phyloP scores from a whole-genome alignment of 139 green algal species.

The Limnomonas spitsbergensis region DNA sequence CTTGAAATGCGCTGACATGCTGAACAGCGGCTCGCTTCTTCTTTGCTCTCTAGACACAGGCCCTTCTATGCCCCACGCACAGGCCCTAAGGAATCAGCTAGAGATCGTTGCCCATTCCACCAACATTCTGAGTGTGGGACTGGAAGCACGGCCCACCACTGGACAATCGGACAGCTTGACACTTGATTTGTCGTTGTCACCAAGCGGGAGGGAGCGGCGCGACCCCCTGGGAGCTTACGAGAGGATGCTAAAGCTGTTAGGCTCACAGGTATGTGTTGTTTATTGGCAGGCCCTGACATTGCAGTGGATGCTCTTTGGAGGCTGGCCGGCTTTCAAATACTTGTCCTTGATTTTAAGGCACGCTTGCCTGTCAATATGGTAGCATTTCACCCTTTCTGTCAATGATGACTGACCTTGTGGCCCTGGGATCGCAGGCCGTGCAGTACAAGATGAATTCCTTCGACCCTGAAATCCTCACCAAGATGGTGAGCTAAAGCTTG shows the following conservation, averaged over 20 bases:
- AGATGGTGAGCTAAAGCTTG: conserved; percentile 44
- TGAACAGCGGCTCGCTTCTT: neutral
- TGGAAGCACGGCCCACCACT: conserved; percentile 3
- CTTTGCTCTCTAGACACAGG: neutral
- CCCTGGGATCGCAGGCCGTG: conserved; percentile 19
- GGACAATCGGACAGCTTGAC: neutral
- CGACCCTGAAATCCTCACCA: conserved; percentile 38
- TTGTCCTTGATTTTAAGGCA: too few relatives aligned
- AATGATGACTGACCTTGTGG: too few relatives aligned
- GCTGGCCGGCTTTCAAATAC: too few relatives aligned
- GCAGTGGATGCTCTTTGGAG: too few relatives aligned
- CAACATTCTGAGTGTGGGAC: conserved; percentile 42
- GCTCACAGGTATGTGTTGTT: conserved; percentile 22
- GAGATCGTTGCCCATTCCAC: conserved; percentile 40
- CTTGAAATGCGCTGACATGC: too few relatives aligned
- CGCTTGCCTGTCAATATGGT: too few relatives aligned
- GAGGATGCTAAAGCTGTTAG: conserved; percentile 38
- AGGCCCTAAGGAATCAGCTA: conserved; percentile 27
- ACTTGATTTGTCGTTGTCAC: neutral
- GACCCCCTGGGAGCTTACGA: conserved; percentile 27
- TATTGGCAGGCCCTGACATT: too few relatives aligned
- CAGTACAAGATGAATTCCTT: conserved; percentile 54
- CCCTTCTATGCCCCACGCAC: too few relatives aligned
- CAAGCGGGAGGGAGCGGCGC: conserved; percentile 13
- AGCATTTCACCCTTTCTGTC: too few relatives aligned